Evolutionary conservation across 768 basidiomycete genomes (phyloP).

Genomic region (Rickenella mellea): DNA sequence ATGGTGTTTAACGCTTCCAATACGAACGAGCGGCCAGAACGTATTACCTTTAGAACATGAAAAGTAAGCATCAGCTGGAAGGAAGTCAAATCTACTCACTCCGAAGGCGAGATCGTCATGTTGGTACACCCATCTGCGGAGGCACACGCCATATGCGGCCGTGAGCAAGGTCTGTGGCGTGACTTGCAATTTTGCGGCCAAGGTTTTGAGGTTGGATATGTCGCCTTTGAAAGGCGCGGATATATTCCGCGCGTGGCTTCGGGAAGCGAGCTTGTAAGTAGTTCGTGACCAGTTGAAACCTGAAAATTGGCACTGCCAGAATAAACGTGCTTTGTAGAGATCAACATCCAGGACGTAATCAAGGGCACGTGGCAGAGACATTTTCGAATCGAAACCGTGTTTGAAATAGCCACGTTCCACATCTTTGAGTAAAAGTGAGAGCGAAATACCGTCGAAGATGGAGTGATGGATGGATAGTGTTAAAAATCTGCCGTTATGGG

Average conservation of each 20-base stretch:
- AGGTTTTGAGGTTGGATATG: conserved; percentile 13
- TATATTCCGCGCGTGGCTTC: conserved; percentile 2
- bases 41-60: conserved; percentile 15
- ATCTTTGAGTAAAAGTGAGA: conserved; percentile 18
- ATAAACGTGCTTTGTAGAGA: conserved; percentile 8
- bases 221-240: conserved; percentile 7
- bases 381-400: conserved; percentile 6
- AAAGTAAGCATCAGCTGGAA: background rate
- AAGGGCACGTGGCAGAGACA: too few relatives aligned
- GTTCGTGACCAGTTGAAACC: conserved; percentile 13
- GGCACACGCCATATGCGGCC: conserved; percentile 18
- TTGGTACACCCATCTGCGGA: conserved; percentile 14
- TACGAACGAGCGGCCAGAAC: conserved; percentile 20
- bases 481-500: conserved; percentile 4
- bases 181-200: conserved; percentile 14
- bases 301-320: conserved; percentile 17
- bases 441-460: conserved; percentile 22
- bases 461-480: conserved; percentile 24
- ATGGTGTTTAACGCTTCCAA: conserved; percentile 15
- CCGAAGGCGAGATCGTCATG: conserved; percentile 21
- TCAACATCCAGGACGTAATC: conserved; percentile 16
- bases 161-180: conserved; percentile 23
- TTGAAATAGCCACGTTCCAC: conserved; percentile 13
- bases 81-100: conserved; percentile 12
- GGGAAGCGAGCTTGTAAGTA: conserved; percentile 5